Percentiles rank a stretch among this genome's conserved stretches.
Conservation (phyloP, 2,329 filamentous ascomycete genomes). For the Talaromyces sp. region DNA sequence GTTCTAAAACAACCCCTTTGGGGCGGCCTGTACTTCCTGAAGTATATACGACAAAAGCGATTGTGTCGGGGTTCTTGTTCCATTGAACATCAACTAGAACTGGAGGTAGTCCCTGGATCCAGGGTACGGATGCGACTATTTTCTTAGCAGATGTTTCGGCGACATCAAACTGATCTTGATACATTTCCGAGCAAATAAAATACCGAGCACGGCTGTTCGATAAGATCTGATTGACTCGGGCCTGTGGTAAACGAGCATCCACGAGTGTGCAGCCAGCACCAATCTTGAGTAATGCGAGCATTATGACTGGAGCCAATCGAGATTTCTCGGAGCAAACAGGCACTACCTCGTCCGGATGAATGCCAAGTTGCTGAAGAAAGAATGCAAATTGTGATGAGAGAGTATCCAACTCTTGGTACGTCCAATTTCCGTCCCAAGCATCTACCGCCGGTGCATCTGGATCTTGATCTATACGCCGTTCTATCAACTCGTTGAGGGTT, state of each 20-base stretch:
- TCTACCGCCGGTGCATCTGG: slow-evolving; percentile 21
- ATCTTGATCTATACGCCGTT: not conserved
- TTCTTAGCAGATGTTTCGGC: not conserved
- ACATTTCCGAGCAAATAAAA: not conserved
- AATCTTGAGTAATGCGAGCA: slow-evolving; percentile 27
- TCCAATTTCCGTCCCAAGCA: slow-evolving; percentile 29
- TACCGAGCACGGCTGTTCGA: not conserved
- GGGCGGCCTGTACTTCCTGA: slow-evolving; percentile 45
- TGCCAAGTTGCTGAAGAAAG: slow-evolving; percentile 28
- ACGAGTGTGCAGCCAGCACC: slow-evolving; percentile 28
- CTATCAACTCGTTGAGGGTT: not conserved
- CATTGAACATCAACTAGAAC: not conserved
- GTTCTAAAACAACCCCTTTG: slow-evolving; percentile 41
- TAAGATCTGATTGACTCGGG: slow-evolving; percentile 22
- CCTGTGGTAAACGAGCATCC: slow-evolving; percentile 25
- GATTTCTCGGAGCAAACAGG: slow-evolving; percentile 32
- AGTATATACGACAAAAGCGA: slow-evolving; percentile 41
- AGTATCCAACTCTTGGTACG: slow-evolving; percentile 26
- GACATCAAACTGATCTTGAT: not conserved
- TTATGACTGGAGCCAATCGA: slow-evolving; percentile 26
- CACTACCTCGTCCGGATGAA: slow-evolving; percentile 25
- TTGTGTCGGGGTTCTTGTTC: not conserved
- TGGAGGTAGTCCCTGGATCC: not conserved
- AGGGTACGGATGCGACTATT: not conserved
- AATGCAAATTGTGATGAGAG: slow-evolving; percentile 30